A percentile compares a stretch with the other conserved stretches of the same genome.
Evolutionary conservation across 2,329 filamentous ascomycete genomes (phyloP).

Genomic region (Ophiostoma quercus): DNA sequence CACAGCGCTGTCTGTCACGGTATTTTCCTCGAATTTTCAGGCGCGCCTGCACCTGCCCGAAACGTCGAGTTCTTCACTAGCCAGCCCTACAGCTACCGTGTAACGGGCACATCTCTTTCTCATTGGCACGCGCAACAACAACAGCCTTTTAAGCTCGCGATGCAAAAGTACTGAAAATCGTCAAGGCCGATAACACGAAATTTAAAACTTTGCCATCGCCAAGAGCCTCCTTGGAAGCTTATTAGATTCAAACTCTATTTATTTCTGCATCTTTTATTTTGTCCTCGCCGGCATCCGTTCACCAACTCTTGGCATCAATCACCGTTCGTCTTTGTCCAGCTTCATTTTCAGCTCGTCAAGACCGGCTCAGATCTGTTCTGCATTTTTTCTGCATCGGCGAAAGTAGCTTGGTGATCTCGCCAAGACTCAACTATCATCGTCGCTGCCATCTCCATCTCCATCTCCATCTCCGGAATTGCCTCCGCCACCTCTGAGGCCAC

Average conservation of each 20-base stretch:
- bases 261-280: neutral
- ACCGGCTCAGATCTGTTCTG: neutral
- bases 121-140: neutral
- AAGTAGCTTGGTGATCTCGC: neutral
- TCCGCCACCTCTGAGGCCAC: neutral
- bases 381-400: neutral
- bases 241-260: neutral
- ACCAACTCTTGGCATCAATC: neutral
- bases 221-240: neutral
- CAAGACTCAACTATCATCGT: neutral
- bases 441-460: neutral
- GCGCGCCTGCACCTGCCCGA: constrained; percentile 8
- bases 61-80: neutral
- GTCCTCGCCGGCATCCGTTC: neutral
- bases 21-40: neutral
- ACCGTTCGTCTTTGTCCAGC: neutral
- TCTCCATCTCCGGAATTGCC: neutral
- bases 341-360: neutral
- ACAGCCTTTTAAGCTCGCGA: neutral
- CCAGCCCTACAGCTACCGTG: neutral
- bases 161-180: neutral
- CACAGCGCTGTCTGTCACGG: constrained; percentile 10
- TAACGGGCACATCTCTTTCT: neutral
- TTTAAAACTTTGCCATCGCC: neutral
- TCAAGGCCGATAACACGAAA: neutral